A percentile compares a stretch with the other conserved stretches of the same genome.
These are phyloP conservation scores for Senna siamea DNA, from an alignment of 306 rosid species.

Conservation along the genomic window DNA sequence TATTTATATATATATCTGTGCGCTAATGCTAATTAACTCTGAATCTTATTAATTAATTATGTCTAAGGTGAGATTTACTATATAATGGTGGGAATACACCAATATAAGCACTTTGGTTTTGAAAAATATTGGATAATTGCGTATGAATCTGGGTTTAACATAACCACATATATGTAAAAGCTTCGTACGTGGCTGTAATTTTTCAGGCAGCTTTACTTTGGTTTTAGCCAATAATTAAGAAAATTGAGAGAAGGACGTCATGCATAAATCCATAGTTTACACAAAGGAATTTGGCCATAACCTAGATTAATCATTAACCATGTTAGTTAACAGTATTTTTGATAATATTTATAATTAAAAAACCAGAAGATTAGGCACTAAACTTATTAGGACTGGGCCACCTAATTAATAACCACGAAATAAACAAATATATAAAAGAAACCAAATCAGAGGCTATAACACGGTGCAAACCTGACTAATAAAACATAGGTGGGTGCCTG, in stretches of 20 bases:
- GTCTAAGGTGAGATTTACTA: neutral
- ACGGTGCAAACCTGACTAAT: constrained; percentile 34
- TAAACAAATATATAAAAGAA: neutral
- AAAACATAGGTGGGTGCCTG: constrained; percentile 16
- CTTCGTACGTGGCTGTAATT: constrained; percentile 25
- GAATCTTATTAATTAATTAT: neutral
- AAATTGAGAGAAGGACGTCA: neutral
- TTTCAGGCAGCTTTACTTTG: constrained; percentile 29
- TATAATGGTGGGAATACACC: constrained; percentile 4
- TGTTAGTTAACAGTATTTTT: neutral
- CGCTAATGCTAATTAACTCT: neutral
- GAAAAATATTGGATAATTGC: neutral
- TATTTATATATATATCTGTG: neutral
- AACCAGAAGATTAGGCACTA: constrained; percentile 46
- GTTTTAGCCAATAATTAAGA: constrained; percentile 12
- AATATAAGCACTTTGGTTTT: constrained; percentile 13
- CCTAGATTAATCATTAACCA: neutral
- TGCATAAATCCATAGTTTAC: constrained; percentile 31
- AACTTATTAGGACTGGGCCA: constrained; percentile 17
- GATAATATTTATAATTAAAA: constrained; percentile 20
- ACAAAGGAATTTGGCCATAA: constrained; percentile 37
- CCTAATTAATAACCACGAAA: neutral
- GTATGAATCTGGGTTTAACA: constrained; percentile 7
- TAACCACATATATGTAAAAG: constrained; percentile 28
- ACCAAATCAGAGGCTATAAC: constrained; percentile 18